Base-by-base conservation (phyloP, 2,329 filamentous ascomycete genomes). In the Nemania abortiva region DNA sequence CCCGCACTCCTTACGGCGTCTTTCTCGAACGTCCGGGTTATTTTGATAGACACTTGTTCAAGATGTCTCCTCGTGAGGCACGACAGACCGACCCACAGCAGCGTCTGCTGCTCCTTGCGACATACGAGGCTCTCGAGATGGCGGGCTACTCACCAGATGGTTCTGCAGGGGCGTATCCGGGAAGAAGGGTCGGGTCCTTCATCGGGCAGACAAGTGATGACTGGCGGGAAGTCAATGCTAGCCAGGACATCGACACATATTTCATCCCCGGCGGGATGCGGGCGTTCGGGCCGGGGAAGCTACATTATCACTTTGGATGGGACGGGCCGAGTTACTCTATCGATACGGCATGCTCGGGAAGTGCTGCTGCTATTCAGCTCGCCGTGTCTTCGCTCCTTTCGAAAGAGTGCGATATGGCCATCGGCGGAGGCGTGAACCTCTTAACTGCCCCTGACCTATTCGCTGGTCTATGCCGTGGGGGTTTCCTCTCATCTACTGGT, bases 91-190 rank as follows among this genome's bases (percentile, higher is more conserved):
- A 92, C 75, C 90, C 90, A 0, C 88, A 89, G 80, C 89, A 90
- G 74, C 84, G 90, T 72, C 79, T 91, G n/a, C 86, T 88, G 2
- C 80, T 92, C 2, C 85, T 88, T 31, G 90, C 89, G 7, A 88
- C 88, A 0, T 92, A 91, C 71, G 90, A 92, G 74, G 89, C 90
- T 1, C 81, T 92, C 39, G 90, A 92, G 75, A 88, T 88, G 83
- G 88, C 88, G 31, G 90, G 74, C 0, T 69, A 73, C n/a, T 69
- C 72, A 1, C 54, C 54, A 11, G 65, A 72, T 0, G 68, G 71
- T 47, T 27, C 52, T 0, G 74, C 68, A 0, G 68, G 66, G 0
- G 70, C 70, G 6, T 68, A 67, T 9, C 34, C 49, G 1, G 45
- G 34, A 0, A 37, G 66, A 5, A 64, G 73, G 4, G 58, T 75